Base-by-base conservation (phyloP, 2,329 filamentous ascomycete genomes). In the Aureobasidium mangrovei region DNA sequence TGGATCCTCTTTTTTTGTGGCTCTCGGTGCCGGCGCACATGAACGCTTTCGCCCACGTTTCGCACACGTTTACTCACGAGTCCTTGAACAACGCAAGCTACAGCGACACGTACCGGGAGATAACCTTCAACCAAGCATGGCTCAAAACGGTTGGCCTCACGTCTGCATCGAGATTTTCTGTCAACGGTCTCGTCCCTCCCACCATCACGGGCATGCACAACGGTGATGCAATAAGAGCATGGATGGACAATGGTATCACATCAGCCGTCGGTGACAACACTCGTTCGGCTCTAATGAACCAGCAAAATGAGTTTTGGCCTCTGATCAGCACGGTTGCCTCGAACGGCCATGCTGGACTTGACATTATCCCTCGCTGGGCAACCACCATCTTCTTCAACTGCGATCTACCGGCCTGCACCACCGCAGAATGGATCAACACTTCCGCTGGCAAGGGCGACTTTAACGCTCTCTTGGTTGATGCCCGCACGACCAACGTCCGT, bases 341-440 rank as follows among this genome's bases (percentile, higher is more conserved):
- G 8, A 79, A 83, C 60, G 80, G 80, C 0, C 79, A 76, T 59
- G 75, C 67, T 40, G 80, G 81, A 1, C 70, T 82, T 39, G 73
- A 74, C 56, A 72, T 83, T 47, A 77, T 80, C 62, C 79, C 79
- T 4, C 77, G 81, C 43, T 84, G 76, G 76, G 77, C 80, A 1
- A 80, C 78, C 3, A 75, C 77, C 40, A 83, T 84, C 57, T 84
- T 83, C 69, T 84, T 80, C 72, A 82, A 84, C 68, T 83, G 81
- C 64, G 76, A 81, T 62, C 74, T 73, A 12, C 71, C 78, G 2
- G 70, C 67, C 26, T 84, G 81, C 63, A 83, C 80, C 0, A 63
- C 76, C 18, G 67, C 75, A 46, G 80, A 84, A 63, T 84, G 81
- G 81, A 80, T 79, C 47, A 71, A 77, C 53, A 83, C 80, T 1